phyloP scores from a whole-genome alignment of 2,329 filamentous ascomycete genomes.

The Cephalotrichum gorgonifer region DNA sequence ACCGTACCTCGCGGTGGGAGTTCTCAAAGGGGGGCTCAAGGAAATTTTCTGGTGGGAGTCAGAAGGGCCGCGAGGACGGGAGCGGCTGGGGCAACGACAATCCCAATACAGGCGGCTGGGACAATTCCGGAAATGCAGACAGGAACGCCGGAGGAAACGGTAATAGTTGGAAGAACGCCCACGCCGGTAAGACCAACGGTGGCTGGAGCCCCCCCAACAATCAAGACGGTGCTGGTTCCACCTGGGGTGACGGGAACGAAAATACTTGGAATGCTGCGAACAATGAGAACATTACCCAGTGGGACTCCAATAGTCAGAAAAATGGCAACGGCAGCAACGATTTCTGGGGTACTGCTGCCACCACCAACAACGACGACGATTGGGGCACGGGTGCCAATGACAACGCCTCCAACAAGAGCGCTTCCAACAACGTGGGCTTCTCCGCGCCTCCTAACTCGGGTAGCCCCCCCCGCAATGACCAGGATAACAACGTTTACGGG shows the following conservation, averaged over 20 bases:
- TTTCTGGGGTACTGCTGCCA: neutral
- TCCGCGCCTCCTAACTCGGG: neutral
- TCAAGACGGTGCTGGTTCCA: too few species aligned
- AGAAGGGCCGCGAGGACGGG: neutral
- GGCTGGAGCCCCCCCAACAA: too few species aligned
- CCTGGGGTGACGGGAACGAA: neutral
- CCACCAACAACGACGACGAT: neutral
- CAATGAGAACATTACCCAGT: too few species aligned
- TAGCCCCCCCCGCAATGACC: neutral
- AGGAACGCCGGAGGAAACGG: neutral
- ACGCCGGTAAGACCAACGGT: neutral
- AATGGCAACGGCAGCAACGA: neutral
- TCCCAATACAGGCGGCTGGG: neutral
- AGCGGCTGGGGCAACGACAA: conserved; percentile 1
- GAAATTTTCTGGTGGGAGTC: neutral
- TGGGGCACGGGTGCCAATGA: conserved; percentile 1
- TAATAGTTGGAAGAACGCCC: neutral
- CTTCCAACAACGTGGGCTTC: neutral
- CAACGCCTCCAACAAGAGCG: neutral
- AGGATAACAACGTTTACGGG: neutral
- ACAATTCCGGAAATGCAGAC: neutral
- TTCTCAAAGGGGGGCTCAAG: neutral
- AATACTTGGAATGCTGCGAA: neutral
- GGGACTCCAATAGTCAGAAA: too few species aligned
- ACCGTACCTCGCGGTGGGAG: neutral